These are phyloP conservation scores for Blastocystis sp. DNA, from an alignment of 352 stramenopile genomes.

Conservation along the genomic window DNA sequence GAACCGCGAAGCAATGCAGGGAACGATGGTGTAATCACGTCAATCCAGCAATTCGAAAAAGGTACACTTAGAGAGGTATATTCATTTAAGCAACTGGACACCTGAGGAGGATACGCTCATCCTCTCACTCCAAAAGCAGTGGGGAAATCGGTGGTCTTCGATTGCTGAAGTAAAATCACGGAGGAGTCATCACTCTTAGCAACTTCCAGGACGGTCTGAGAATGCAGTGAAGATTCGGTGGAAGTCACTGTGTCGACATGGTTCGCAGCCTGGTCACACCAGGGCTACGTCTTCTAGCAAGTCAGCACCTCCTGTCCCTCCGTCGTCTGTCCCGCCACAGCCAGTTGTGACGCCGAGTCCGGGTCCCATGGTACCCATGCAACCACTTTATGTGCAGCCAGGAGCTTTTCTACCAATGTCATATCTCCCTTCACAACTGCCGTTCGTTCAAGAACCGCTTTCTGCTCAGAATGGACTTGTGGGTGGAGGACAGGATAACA, in stretches of 20 bases:
- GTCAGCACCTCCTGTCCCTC: not conserved
- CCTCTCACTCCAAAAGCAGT: slow-evolving; percentile 73
- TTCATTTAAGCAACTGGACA: slow-evolving; percentile 77
- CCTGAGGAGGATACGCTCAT: slow-evolving; percentile 81
- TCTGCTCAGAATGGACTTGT: no score
- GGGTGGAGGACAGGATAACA: not conserved
- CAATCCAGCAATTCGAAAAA: slow-evolving; percentile 72
- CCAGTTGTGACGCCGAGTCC: not conserved
- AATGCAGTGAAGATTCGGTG: slow-evolving; percentile 85
- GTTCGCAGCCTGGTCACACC: not conserved
- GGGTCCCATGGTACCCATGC: not conserved
- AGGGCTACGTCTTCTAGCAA: not conserved
- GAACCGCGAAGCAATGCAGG: slow-evolving; percentile 80
- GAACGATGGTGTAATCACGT: slow-evolving; percentile 82
- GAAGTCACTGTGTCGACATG: slow-evolving; percentile 76
- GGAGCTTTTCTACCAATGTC: not conserved
- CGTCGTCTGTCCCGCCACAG: not conserved
- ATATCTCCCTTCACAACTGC: not conserved
- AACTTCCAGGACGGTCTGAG: slow-evolving; percentile 76
- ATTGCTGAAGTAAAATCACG: slow-evolving; percentile 72
- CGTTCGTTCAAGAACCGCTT: no score
- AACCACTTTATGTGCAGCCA: not conserved
- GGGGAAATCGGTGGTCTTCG: slow-evolving; percentile 81
- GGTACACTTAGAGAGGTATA: slow-evolving; percentile 75
- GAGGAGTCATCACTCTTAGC: not conserved